A percentile compares a stretch with the other conserved stretches of the same genome.
Evolutionary conservation across 805 yeast genomes (phyloP).

Genomic region (Saccharomycopsis babjevae): DNA sequence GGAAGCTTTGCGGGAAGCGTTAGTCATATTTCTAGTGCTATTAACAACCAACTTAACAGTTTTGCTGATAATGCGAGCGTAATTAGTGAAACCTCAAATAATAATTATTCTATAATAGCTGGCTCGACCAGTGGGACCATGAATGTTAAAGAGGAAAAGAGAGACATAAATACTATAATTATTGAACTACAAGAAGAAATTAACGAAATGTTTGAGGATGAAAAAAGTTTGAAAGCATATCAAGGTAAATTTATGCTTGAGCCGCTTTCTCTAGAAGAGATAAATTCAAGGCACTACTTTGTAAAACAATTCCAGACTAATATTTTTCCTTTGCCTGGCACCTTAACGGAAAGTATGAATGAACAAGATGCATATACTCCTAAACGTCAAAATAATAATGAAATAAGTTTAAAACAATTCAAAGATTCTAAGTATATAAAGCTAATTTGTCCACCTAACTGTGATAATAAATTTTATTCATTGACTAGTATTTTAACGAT

Average conservation of each 20-base stretch:
- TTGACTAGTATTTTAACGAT: slow-evolving; percentile 14
- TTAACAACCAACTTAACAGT: not conserved
- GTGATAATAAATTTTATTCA: slow-evolving; percentile 8
- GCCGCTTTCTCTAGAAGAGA: slow-evolving; percentile 7
- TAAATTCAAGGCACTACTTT: not conserved
- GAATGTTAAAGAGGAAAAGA: not conserved
- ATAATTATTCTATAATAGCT: not conserved
- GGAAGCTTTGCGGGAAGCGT: not conserved
- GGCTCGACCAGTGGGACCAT: not conserved
- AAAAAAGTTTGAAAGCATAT: slow-evolving; percentile 3
- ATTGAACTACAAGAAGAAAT: slow-evolving; percentile 1
- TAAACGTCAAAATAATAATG: not conserved
- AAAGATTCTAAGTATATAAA: slow-evolving; percentile 12
- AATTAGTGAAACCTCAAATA: not conserved
- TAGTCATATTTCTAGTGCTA: not conserved
- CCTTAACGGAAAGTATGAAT: not conserved
- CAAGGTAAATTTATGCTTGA: slow-evolving; percentile 2
- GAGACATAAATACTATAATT: not conserved
- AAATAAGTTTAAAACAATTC: slow-evolving; percentile 12
- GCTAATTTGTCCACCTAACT: slow-evolving; percentile 4
- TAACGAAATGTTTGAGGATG: slow-evolving; percentile 1
- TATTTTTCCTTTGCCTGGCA: slow-evolving; percentile 14
- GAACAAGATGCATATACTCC: not conserved
- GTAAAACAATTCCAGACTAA: slow-evolving; percentile 3
- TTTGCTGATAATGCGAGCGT: not conserved